phyloP scores from a whole-genome alignment of 257 asterid species.

The Salvia splendens region DNA sequence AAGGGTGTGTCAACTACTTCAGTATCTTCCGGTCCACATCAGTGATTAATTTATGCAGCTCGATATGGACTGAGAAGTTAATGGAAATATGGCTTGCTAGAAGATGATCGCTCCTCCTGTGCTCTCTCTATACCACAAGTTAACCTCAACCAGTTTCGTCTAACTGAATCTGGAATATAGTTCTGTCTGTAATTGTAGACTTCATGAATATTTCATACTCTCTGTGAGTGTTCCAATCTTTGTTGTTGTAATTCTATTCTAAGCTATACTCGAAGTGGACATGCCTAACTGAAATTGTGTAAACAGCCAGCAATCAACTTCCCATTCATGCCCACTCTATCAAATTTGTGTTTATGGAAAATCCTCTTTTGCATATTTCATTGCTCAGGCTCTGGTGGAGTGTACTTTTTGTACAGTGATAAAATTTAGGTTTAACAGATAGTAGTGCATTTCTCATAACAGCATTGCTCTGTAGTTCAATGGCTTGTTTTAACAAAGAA shows the following conservation, averaged over 20 bases:
- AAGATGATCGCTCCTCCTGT: conserved; percentile 27
- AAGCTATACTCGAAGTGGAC: background rate
- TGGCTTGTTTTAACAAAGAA: no score
- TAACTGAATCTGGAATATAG: conserved; percentile 33
- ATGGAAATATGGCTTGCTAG: conserved; percentile 25
- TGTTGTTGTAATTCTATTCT: conserved; percentile 27
- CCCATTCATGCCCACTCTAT: background rate
- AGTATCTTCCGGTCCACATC: conserved; percentile 35
- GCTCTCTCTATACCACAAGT: conserved; percentile 27
- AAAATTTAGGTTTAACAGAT: no score
- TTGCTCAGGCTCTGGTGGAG: background rate
- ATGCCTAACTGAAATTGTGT: background rate
- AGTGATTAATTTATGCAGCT: conserved; percentile 35
- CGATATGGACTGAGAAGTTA: conserved; percentile 21
- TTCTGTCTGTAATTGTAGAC: conserved; percentile 28
- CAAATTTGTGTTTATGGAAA: background rate
- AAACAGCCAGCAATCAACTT: background rate
- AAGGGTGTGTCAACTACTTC: conserved; percentile 36
- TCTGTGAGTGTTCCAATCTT: conserved; percentile 23
- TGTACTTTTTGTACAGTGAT: no score
- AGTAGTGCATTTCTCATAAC: no score
- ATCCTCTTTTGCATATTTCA: conserved; percentile 8
- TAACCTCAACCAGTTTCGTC: conserved; percentile 20
- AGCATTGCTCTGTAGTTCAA: no score
- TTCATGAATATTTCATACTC: conserved; percentile 13